Evolutionary conservation across 2,329 filamentous ascomycete genomes (phyloP), one percentile per base, ranked within the genome.

Genomic region (Fulvia fulva): DNA sequence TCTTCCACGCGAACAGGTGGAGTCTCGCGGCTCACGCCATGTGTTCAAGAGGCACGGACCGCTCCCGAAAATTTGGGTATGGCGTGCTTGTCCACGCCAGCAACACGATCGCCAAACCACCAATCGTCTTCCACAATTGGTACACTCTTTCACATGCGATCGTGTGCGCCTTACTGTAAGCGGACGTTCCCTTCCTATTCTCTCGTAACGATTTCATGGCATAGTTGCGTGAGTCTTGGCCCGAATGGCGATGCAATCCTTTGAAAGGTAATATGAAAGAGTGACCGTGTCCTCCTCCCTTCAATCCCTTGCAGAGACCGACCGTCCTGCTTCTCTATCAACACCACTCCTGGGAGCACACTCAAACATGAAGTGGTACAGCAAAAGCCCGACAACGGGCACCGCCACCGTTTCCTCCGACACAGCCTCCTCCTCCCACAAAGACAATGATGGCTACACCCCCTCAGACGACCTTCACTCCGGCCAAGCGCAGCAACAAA

Each of bases 191-290:
- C 11, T 34, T 41, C 26, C 25, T 26, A 30, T 23, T 61, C 56
- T 59, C 44, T 61, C 51, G 58, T 61, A 63, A 61, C 54, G 44
- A 34, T 41, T 46, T 30, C 46, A 19, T 41, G 44, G 25, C 23
- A 54, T 12, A 30, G 41, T 58, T 53, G 30, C 57, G 43, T 25
- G 45, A 63, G 53, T 21, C 53, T 61, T 52, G 58, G 56, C 58
- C 23, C 14, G 34, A 21, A 57, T 61, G 58, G 49, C 55, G 60
- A 58, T 26, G n/a, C 25, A 22, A 32, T 41, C 12, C 28, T 34
- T 53, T 26, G 21, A 32, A 41, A 19, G 46, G 47, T 26, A 28
- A 14, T 9, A 50, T 22, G 16, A 44, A 53, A 55, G 37, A 22
- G 28, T 11, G 1, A 53, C 23, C 28, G 34, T 49, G 49, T 46